Evolutionary conservation across 2,329 filamentous ascomycete genomes (phyloP).

Genomic region (Daldinia eschscholtzii): DNA sequence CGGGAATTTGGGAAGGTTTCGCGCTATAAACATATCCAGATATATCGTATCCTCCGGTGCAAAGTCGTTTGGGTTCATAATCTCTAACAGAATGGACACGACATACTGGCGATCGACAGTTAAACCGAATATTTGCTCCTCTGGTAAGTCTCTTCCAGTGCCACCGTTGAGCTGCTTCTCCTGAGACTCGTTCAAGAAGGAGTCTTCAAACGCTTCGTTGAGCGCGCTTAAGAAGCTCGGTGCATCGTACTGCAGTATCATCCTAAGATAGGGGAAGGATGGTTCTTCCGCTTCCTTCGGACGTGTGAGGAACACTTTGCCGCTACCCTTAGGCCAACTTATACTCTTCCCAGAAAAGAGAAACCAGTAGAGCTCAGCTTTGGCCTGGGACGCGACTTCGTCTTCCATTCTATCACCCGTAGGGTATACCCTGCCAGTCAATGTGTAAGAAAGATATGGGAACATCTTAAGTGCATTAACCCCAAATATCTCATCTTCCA

Average conservation of each 20-base stretch:
- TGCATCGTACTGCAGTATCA: constrained; percentile 89
- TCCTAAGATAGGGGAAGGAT: constrained; percentile 85
- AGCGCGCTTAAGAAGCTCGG: constrained; percentile 93
- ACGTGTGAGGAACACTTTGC: constrained; percentile 71
- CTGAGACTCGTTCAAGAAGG: constrained; percentile 86
- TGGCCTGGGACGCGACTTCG: constrained; percentile 78
- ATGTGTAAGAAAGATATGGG: constrained; percentile 90
- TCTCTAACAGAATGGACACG: constrained; percentile 88
- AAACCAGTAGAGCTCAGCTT: constrained; percentile 91
- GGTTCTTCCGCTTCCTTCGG: constrained; percentile 71
- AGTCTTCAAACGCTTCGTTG: constrained; percentile 97
- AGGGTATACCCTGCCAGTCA: constrained; percentile 93
- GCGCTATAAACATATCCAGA: constrained; percentile 97
- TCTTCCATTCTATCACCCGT: constrained; percentile 82
- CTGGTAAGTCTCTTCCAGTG: constrained; percentile 64
- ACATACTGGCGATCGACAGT: constrained; percentile 93
- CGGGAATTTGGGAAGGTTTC: constrained; percentile 95
- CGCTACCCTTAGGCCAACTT: constrained; percentile 77
- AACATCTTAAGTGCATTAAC: constrained; percentile 91
- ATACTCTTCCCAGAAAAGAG: constrained; percentile 87
- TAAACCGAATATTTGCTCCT: constrained; percentile 75
- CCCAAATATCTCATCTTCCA: constrained; percentile 71
- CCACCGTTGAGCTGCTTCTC: constrained; percentile 71
- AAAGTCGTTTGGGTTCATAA: constrained; percentile 86
- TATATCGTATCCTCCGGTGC: constrained; percentile 87